Base-by-base conservation (phyloP, 2,329 filamentous ascomycete species). In the Aureobasidium pullulans region DNA sequence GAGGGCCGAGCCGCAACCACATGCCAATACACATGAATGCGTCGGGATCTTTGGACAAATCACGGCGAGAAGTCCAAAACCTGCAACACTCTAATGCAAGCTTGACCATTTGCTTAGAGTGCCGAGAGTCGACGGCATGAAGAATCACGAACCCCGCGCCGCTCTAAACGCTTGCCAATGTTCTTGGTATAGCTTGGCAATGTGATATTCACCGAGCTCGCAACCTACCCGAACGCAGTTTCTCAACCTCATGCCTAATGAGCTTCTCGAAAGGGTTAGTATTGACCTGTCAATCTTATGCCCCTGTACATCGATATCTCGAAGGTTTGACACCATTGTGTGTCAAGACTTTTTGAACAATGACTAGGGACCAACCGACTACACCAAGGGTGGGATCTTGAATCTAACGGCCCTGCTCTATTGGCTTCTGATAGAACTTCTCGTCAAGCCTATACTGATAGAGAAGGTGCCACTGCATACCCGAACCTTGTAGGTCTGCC, bases 171-270 rank as follows among this genome's bases (percentile, higher is more conserved):
- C 37, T 1, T 47, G 53, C 53, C 53, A 57, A 57, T 57, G 53
- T 39, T 57, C 53, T 57, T 57, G 53, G 53, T 57, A 47, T 47
- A 57, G 53, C 53, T 57, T 57, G 53, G 53, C 53, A 47, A 31
- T 44, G 8, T 47, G 42, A 16, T 39, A 44, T 44, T 32, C 32
- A 39, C 53, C 42, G 28, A 37, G 19, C 53, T 46, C 53, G 42
- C 42, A 46, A 34, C 13, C 15, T 57, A 15, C n/a, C 32, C 28
- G 53, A 57, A 23, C 19, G 23, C 32, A 31, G 15, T 34, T 19
- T 57, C 19, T 34, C 32, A 9, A 57, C 31, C 39, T n/a, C 31
- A 39, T 19, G 53, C 15, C 53, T 57, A 46, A 37, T 34, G 28
- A 57, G 53, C 53, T 57, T 57, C 53, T 57, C 42, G 10, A 57